A percentile compares a stretch with the other conserved stretches of the same genome.
Evolutionary conservation across 2,329 filamentous ascomycete genomes (phyloP).

Genomic region (Ophiostoma novo-ulmi): DNA sequence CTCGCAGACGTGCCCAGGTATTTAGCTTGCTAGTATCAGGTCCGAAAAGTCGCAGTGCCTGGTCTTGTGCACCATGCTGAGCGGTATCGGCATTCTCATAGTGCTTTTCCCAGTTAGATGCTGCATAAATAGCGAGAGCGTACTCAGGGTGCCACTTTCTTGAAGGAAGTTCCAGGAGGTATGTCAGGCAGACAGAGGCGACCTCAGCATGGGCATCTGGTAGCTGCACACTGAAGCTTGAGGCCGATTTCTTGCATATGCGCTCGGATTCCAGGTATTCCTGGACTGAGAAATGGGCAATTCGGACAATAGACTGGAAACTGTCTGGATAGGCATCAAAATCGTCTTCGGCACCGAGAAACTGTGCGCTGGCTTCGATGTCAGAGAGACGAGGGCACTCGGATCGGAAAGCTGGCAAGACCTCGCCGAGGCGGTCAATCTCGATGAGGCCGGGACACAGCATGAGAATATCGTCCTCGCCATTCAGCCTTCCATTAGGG

Average conservation of each 20-base stretch:
- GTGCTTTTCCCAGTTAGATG: not conserved
- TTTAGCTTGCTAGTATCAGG: not conserved
- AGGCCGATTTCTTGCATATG: not conserved
- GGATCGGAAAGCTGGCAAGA: not conserved
- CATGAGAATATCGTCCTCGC: not conserved
- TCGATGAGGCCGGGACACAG: conserved; percentile 1
- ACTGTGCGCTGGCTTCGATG: not conserved
- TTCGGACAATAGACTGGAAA: not conserved
- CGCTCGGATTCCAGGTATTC: not conserved
- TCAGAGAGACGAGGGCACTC: not conserved
- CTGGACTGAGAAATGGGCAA: conserved; percentile 7
- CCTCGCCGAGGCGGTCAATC: not conserved
- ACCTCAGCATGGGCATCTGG: conserved; percentile 23
- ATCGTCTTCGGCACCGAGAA: not conserved
- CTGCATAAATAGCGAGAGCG: not conserved
- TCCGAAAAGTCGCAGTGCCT: not conserved
- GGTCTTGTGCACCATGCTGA: not conserved
- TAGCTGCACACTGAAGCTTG: conserved; percentile 18
- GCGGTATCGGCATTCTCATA: not conserved
- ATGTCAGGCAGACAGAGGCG: conserved; percentile 24
- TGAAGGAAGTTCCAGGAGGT: conserved; percentile 20
- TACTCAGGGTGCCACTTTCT: not conserved
- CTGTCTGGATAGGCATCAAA: not conserved
- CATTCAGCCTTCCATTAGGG: conserved; percentile 20
- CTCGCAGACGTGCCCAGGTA: not conserved